Conservation (phyloP, 345 rosid genomes). For the Brassica juncea region DNA sequence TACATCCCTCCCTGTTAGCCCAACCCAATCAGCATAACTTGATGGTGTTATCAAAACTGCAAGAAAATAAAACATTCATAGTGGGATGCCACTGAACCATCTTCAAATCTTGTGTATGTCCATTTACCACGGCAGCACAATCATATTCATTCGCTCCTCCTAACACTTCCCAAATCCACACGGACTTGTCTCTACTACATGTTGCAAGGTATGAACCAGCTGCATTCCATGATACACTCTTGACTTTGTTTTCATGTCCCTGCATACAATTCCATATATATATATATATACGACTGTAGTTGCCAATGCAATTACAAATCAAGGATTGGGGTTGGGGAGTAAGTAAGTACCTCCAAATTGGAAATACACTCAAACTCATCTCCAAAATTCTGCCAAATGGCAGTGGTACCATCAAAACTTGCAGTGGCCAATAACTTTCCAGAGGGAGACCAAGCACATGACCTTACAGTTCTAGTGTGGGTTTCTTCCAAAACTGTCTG, state of each 20-base stretch:
- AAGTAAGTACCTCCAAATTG: constrained; percentile 63
- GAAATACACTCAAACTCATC: constrained; percentile 84
- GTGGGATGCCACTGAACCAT: constrained; percentile 98
- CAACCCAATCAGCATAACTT: constrained; percentile 51
- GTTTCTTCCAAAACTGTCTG: constrained; percentile 91
- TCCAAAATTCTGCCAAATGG: constrained; percentile 78
- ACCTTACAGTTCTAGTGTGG: constrained; percentile 82
- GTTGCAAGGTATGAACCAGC: constrained; percentile 80
- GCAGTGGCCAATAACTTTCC: constrained; percentile 83
- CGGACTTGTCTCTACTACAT: constrained; percentile 88
- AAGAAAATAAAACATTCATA: constrained; percentile 81
- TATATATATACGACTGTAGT: neutral
- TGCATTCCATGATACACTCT: constrained; percentile 86
- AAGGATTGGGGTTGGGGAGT: neutral
- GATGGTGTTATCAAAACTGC: constrained; percentile 87
- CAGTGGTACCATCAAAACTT: constrained; percentile 92
- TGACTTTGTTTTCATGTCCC: constrained; percentile 98
- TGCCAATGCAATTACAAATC: neutral
- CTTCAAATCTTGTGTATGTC: constrained; percentile 93
- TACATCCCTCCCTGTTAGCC: neutral
- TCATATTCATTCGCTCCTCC: constrained; percentile 76
- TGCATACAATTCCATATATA: constrained; percentile 16
- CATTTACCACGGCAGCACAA: constrained; percentile 78
- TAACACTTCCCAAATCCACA: constrained; percentile 94
- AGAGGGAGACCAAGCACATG: constrained; percentile 86